phyloP scores from a whole-genome alignment of 352 stramenopile species.

The Globisporangium cylindrosporum region DNA sequence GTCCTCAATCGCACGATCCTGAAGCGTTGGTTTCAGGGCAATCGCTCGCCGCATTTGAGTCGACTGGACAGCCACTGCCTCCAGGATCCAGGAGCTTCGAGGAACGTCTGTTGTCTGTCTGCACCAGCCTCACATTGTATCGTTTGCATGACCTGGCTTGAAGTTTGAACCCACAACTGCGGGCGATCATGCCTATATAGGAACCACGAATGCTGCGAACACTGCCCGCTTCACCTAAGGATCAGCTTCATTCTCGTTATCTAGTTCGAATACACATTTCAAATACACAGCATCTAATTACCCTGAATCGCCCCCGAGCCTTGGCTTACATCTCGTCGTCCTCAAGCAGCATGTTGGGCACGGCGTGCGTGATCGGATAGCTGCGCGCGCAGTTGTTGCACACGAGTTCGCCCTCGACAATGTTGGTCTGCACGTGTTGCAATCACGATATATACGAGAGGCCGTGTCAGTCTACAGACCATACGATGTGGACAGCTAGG shows the following conservation, averaged over 20 bases:
- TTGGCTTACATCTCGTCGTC: conserved; percentile 70
- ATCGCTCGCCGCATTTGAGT: background rate
- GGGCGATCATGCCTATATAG: background rate
- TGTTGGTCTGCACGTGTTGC: conserved; percentile 59
- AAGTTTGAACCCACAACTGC: background rate
- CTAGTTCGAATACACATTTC: background rate
- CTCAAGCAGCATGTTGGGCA: conserved; percentile 86
- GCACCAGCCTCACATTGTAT: background rate
- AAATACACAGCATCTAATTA: conserved; percentile 4
- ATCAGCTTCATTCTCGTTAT: background rate
- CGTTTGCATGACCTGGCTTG: background rate
- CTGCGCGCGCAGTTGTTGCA: conserved; percentile 83
- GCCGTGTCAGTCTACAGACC: background rate
- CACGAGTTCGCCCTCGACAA: conserved; percentile 79
- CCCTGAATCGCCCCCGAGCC: background rate
- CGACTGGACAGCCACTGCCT: background rate
- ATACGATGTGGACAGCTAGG: background rate
- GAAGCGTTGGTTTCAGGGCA: background rate
- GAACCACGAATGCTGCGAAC: background rate
- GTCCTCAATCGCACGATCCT: background rate
- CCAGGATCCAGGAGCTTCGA: background rate
- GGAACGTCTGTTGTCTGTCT: background rate
- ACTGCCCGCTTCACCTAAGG: background rate
- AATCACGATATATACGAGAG: background rate
- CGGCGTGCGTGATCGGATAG: conserved; percentile 75